Evolutionary conservation across 2,329 filamentous ascomycete genomes (phyloP).

Genomic region (Claviceps sp.): DNA sequence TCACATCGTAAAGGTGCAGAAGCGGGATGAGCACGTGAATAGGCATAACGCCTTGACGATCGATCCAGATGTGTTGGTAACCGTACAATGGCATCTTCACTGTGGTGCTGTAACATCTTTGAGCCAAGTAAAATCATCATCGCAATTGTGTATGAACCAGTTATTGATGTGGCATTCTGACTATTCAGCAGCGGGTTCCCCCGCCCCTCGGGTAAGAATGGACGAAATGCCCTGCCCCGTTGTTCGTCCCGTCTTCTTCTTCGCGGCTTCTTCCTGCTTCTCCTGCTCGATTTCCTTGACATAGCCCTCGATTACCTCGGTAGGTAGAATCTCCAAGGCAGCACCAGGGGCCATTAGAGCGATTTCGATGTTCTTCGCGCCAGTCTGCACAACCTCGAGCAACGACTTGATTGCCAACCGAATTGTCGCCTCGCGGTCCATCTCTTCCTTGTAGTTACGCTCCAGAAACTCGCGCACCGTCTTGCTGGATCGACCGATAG

Average conservation of each 20-base stretch:
- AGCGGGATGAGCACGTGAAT: not conserved
- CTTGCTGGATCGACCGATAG: conserved; percentile 96
- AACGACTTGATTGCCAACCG: conserved; percentile 96
- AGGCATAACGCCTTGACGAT: not conserved
- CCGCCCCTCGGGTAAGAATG: conserved; percentile 53
- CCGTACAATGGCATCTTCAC: conserved; percentile 18
- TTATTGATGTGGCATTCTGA: conserved; percentile 1
- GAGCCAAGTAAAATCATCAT: not conserved
- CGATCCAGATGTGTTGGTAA: conserved; percentile 18
- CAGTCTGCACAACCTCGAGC: conserved; percentile 94
- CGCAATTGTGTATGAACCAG: not conserved
- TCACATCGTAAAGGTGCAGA: not conserved
- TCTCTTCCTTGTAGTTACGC: conserved; percentile 95
- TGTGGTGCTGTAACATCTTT: conserved; percentile 11
- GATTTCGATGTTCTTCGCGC: conserved; percentile 99
- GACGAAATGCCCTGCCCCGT: conserved; percentile 58
- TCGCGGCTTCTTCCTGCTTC: conserved; percentile 96
- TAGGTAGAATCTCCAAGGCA: conserved; percentile 80
- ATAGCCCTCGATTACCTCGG: conserved; percentile 91
- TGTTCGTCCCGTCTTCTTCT: conserved; percentile 78
- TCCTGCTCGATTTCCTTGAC: conserved; percentile 99
- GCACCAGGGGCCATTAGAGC: conserved; percentile 94
- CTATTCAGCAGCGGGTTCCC: conserved; percentile 26
- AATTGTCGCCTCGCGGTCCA: conserved; percentile 93
- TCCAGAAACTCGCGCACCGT: conserved; percentile 97